Base-by-base conservation (phyloP, 1,284 basidiomycete genomes). In the Exobasidium cylindrosporum region DNA sequence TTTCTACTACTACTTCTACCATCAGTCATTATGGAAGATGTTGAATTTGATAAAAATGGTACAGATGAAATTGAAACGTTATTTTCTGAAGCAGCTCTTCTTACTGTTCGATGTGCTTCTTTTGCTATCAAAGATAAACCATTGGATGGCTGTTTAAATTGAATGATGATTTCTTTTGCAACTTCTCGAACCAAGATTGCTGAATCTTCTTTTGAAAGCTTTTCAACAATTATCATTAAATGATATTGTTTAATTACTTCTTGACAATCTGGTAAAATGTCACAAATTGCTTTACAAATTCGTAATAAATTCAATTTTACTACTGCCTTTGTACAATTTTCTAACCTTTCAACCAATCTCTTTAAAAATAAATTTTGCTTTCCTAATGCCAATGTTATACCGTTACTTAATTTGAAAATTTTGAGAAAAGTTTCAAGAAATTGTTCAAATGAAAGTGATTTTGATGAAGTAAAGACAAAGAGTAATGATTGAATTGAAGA, bases 381-480 rank as follows among this genome's bases (percentile, higher is more conserved):
- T 17, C 91, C 87, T 61, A 97, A 85, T 28, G 87, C 86, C 30
- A 90, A 85, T 0, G 91, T 88, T 31, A 97, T 81, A 1, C 84
- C 81, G 0, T 85, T 85, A 0, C 93, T 96, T 5, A 92, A 81
- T 32, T 93, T 89, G 62, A 89, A 87, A 58, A 97, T 88, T 83
- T 96, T 79, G 58, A 80, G 72, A 17, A 81, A 70, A 11, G 92
- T 92, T 66, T 97, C 95, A 4, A 98, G 85, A 23, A 97, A 84
- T 71, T 92, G 92, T 81, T 97, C 95, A 79, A 97, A 97, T 0
- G 92, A 93, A 67, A 90, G 90, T 21, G 90, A 88, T 77, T 94
- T 92, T 57, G 69, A 66, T 3, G 87, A 86, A 52, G 91, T 88
- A 79, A 97, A 97, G 78, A 91, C 90, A 64, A 85, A 85, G 31